phyloP scores from a whole-genome alignment of 306 rosid genomes.

The Quercus agrifolia region DNA sequence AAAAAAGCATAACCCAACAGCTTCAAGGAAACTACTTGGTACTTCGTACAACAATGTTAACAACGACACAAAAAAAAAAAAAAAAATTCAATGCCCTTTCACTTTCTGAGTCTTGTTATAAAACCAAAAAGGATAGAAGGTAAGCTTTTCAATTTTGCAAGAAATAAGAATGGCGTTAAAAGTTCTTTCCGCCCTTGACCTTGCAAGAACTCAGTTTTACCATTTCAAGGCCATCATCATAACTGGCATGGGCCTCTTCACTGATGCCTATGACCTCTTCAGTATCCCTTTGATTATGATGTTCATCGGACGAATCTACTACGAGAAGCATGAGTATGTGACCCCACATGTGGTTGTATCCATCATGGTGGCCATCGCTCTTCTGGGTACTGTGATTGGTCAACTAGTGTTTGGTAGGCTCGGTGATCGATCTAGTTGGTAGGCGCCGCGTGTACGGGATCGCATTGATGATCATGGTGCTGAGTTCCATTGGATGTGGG shows the following conservation, averaged over 20 bases:
- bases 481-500: slow-evolving; percentile 54
- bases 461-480: slow-evolving; percentile 51
- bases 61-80: no score
- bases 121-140: no score
- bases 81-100: no score
- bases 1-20: no score
- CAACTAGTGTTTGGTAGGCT: no score
- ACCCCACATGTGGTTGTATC: no score
- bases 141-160: no score
- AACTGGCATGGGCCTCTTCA: slow-evolving; percentile 81
- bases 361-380: no score
- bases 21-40: no score
- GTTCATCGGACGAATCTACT: slow-evolving; percentile 49
- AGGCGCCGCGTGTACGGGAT: slow-evolving; percentile 57
- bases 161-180: slow-evolving; percentile 30
- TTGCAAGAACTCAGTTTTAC: slow-evolving; percentile 59
- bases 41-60: no score
- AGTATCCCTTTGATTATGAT: slow-evolving; percentile 45
- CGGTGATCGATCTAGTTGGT: slow-evolving; percentile 39
- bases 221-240: slow-evolving; percentile 78
- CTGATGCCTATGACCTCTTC: slow-evolving; percentile 73
- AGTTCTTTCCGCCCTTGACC: slow-evolving; percentile 51
- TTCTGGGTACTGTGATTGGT: no score
- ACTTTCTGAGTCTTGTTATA: no score
- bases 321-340: background rate